Conservation (phyloP, 176 grass and related monocot species). For the Rhynchospora tenuis region DNA sequence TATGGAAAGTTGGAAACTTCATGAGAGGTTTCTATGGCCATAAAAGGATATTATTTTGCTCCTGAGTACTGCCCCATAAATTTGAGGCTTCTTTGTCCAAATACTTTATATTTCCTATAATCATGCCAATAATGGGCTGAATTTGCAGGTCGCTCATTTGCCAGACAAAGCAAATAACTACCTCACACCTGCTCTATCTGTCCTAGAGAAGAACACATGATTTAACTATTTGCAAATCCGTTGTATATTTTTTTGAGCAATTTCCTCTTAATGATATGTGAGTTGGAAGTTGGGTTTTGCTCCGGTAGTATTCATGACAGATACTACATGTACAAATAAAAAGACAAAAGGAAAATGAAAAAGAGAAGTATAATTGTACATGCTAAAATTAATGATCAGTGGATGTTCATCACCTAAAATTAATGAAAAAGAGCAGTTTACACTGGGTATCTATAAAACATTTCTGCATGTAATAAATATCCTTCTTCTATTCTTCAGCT, state of each 20-base stretch:
- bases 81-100: background rate
- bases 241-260: background rate
- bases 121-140: background rate
- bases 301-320: background rate
- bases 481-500: too few relatives aligned
- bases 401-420: background rate
- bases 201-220: conserved; percentile 97
- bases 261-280: background rate
- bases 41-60: background rate
- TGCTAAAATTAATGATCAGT: background rate
- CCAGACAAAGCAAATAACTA: conserved; percentile 99
- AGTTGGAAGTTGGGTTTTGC: background rate
- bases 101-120: background rate
- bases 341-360: background rate
- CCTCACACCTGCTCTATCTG: conserved; percentile 81
- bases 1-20: background rate
- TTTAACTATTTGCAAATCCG: conserved; percentile 5
- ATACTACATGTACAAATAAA: background rate
- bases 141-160: conserved; percentile 84
- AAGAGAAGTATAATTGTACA: background rate
- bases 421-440: background rate
- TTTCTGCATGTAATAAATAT: too few relatives aligned
- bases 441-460: background rate
- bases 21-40: background rate
- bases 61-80: background rate